Percentiles rank a stretch among this genome's conserved stretches.
phyloP scores from a whole-genome alignment of 2,329 filamentous ascomycete genomes.

The Whalleya microplaca region DNA sequence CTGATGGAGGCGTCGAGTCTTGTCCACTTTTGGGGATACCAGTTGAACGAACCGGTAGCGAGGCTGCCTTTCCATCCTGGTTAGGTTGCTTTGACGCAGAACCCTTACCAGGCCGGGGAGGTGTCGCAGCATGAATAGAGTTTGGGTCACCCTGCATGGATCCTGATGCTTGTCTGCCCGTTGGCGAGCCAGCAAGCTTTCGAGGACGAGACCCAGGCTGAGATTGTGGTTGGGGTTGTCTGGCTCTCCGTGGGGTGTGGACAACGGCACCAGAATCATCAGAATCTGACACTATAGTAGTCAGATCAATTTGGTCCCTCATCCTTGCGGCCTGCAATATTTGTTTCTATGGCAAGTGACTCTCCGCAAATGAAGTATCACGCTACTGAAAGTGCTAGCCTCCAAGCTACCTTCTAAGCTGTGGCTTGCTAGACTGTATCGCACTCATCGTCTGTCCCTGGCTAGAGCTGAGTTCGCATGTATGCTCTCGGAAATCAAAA shows the following conservation, averaged over 20 bases:
- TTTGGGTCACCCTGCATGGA: slow-evolving; percentile 14
- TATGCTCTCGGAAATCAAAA: neutral
- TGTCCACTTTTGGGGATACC: slow-evolving; percentile 15
- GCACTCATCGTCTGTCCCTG: slow-evolving; percentile 3
- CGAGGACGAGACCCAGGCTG: slow-evolving; percentile 25
- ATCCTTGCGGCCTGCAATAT: slow-evolving; percentile 15
- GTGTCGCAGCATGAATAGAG: slow-evolving; percentile 25
- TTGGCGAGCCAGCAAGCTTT: slow-evolving; percentile 24
- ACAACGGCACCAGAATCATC: slow-evolving; percentile 26
- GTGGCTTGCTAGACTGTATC: neutral
- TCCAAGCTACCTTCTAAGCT: slow-evolving; percentile 8
- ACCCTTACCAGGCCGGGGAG: slow-evolving; percentile 16
- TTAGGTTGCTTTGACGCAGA: slow-evolving; percentile 22
- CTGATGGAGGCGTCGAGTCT: slow-evolving; percentile 22
- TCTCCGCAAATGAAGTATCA: neutral
- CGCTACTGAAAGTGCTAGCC: neutral
- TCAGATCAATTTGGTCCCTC: slow-evolving; percentile 24
- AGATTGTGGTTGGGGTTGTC: slow-evolving; percentile 14
- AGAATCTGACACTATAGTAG: slow-evolving; percentile 32
- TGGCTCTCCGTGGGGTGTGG: slow-evolving; percentile 11
- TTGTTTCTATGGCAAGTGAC: slow-evolving; percentile 2
- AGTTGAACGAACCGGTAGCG: slow-evolving; percentile 22
- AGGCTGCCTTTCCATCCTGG: slow-evolving; percentile 23
- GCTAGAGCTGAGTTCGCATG: neutral
- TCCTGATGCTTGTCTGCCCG: slow-evolving; percentile 18